Evolutionary conservation across 148 eudicot species (phyloP), one percentile per base, ranked within the genome.

Genomic region (Camellia sinensis): DNA sequence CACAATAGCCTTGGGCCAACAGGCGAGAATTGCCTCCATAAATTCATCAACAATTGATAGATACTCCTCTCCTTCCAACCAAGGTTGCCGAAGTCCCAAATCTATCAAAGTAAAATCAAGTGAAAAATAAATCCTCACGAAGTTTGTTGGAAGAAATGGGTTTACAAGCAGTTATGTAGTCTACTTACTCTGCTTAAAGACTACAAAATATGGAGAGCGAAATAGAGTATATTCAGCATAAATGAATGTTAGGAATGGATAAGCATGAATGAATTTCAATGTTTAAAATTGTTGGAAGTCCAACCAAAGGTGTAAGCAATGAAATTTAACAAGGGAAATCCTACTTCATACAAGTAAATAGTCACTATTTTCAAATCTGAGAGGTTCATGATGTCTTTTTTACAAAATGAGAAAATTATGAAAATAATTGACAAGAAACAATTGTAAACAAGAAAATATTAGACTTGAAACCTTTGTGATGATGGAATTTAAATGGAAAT

Each of bases 1-100:
- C 79, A 96, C 98, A 87, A 96, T 86, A 85, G 99, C 98, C 88
- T 94, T 93, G 74, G 99, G 99, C 99, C 99, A 96, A 83, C 99
- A 98, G 69, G 94, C 86, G 84, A 86, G 89, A 84, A 92, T 87
- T 86, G 97, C 98, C 86, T 93, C 99, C 97, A 94, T 91, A 82
- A 96, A 94, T 85, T 96, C 99, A 85, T 96, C 99, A 71, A 96
- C 88, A 44, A 94, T 87, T 17, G 90, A 78, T 43, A 96, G 80
- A 86, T 96, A 96, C 80, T 96, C 99, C 60, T 96, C 99, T 77
- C 99, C 99, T 82, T 94, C 99, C 75, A 96, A 79, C 82, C 99
- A 88, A 74, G 89, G 99, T 83, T 96, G 92, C 40, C 97, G 84
- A 54, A 93, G 87, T 87, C 99, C 99, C 82, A 96, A 89, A 90